phyloP scores from a whole-genome alignment of 2,329 filamentous ascomycete species.

The Aschersonia sp. region DNA sequence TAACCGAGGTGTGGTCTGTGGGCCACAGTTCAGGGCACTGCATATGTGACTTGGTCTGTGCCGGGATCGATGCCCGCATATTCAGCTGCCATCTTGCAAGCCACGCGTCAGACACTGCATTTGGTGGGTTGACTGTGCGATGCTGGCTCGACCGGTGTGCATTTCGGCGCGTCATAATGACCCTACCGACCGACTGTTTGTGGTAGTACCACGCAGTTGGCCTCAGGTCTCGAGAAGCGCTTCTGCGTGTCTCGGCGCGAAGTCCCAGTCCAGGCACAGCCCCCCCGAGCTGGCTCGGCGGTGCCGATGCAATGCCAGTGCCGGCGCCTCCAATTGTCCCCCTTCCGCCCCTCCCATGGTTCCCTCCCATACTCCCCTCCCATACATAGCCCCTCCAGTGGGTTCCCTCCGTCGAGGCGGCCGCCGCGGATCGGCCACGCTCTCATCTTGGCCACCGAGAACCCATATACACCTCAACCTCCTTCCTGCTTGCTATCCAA shows the following conservation, averaged over 20 bases:
- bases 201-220: background rate
- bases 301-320: background rate
- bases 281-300: background rate
- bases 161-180: conserved; percentile 1
- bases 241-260: too few relatives aligned
- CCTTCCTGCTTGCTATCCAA: too few relatives aligned
- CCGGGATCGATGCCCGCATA: background rate
- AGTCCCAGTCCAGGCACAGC: background rate
- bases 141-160: background rate
- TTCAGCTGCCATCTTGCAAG: conserved; percentile 5
- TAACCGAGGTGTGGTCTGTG: background rate
- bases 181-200: background rate
- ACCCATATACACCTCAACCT: too few relatives aligned
- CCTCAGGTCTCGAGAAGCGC: background rate
- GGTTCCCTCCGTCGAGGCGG: background rate
- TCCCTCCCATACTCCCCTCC: background rate
- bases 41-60: background rate
- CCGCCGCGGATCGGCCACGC: too few relatives aligned
- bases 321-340: background rate
- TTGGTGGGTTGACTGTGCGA: background rate
- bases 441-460: too few relatives aligned
- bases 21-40: background rate
- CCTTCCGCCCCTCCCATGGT: too few relatives aligned
- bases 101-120: conserved; percentile 3
- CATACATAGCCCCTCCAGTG: background rate